Base-by-base conservation (phyloP, 176 grass and related monocot species). In the Carex littledalei region DNA sequence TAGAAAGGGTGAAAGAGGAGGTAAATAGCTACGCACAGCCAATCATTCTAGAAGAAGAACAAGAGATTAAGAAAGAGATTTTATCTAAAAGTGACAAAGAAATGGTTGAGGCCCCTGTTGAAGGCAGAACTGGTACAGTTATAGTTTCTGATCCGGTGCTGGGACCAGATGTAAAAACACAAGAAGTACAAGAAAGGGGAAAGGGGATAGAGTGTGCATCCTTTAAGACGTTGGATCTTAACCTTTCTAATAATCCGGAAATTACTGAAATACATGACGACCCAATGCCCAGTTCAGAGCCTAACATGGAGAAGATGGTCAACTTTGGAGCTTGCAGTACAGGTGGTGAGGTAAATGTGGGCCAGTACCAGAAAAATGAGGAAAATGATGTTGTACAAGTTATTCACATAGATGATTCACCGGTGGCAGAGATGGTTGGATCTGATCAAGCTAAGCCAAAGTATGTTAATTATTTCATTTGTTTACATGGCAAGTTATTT, bases 191-290 rank as follows among this genome's bases (percentile, higher is more conserved):
- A 61, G 16, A 81, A 14, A 3, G 26, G 63, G 85, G 89, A 84
- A 94, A 92, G 26, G 71, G 87, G 39, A 80, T 67, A 26, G 86
- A 89, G 60, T 76, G 89, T 67, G 84, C 69, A 54, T 94, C 95
- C 62, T 98, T 99, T 95, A 92, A 98, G 85, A 93, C 88, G 35
- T 87, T 87, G 84, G 97, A 96, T 84, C 93, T 95, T 35, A 99
- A 99, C 81, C 79, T 99, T 53, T 84, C 93, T 86, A 87, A 89
- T 70, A 87, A 82, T 86, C 90, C 88, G 65, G 97, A 95, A 78
- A 81, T 91, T 85, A 80, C 86, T 79, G 93, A 99, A 80, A 88
- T 91, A 68, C 91, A 85, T 16, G 87, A 86, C 88, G 88, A 92
- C 85, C 73, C 90, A 86, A 85, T 80, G 34, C 39, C 86, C 86